Conservation (phyloP, 371 early-diverging fungal genomes). For the Syncephalastrum sp. region DNA sequence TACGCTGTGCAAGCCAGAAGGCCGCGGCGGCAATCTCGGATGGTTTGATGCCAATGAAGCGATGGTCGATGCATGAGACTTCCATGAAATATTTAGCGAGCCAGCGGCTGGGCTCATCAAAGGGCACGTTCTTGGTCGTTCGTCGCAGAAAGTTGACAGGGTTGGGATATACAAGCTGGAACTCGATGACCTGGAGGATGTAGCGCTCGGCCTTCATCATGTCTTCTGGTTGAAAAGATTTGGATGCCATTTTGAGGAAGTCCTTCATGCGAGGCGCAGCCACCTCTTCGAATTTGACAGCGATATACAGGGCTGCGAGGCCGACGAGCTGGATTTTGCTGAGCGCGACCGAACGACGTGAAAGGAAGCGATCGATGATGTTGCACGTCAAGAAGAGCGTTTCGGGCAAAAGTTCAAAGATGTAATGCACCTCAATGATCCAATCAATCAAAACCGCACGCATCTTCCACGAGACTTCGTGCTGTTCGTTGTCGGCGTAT, state of each 20-base stretch:
- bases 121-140: conserved; percentile 83
- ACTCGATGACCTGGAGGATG: conserved; percentile 82
- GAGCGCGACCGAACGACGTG: conserved; percentile 77
- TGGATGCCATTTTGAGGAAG: conserved; percentile 81
- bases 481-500: conserved; percentile 80
- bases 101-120: conserved; percentile 86
- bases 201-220: conserved; percentile 87
- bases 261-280: conserved; percentile 77
- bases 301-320: conserved; percentile 89
- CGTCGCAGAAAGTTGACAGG: conserved; percentile 92
- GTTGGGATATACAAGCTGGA: conserved; percentile 81
- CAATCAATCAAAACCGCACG: conserved; percentile 79
- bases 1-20: conserved; percentile 86
- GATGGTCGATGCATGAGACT: conserved; percentile 84
- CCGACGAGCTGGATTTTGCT: conserved; percentile 98
- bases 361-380: conserved; percentile 96
- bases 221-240: conserved; percentile 77
- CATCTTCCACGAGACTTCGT: conserved; percentile 93
- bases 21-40: conserved; percentile 85
- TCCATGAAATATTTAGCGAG: conserved; percentile 98
- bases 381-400: conserved; percentile 95
- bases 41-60: conserved; percentile 73
- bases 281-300: conserved; percentile 98
- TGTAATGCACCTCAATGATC: conserved; percentile 90
- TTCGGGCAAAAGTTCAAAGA: conserved; percentile 93